Percentiles rank a stretch among this genome's conserved stretches.
Conservation (phyloP, 768 basidiomycete species). For the Boletellus ananas region DNA sequence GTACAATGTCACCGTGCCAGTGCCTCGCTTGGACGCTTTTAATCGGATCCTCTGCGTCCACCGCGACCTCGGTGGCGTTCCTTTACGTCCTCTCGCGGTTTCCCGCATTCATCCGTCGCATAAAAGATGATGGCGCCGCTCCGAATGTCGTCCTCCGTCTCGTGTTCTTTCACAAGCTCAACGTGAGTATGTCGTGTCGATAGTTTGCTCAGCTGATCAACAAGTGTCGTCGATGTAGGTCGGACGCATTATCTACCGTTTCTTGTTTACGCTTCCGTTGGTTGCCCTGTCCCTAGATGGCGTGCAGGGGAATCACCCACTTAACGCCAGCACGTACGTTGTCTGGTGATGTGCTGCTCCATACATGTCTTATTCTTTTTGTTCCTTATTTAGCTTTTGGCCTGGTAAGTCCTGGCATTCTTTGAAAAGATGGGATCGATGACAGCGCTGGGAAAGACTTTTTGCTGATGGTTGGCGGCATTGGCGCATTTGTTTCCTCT, state of each 20-base stretch:
- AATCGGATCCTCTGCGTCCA: constrained; percentile 62
- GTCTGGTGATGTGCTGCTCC: not conserved
- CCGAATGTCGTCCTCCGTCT: constrained; percentile 72
- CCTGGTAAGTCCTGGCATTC: constrained; percentile 40
- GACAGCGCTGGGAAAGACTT: constrained; percentile 44
- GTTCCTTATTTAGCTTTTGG: constrained; percentile 47
- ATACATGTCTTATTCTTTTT: not conserved
- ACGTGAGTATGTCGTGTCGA: constrained; percentile 45
- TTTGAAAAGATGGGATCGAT: not conserved
- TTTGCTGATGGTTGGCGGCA: constrained; percentile 63
- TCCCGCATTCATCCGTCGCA: constrained; percentile 63
- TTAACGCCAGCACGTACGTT: constrained; percentile 57
- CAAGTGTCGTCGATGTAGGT: constrained; percentile 37
- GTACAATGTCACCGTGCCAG: constrained; percentile 32
- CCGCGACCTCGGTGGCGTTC: constrained; percentile 64
- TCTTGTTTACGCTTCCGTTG: constrained; percentile 68
- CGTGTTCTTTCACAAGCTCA: constrained; percentile 71
- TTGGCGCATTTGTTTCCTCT: constrained; percentile 77
- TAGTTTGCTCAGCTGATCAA: not conserved
- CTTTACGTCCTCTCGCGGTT: constrained; percentile 70
- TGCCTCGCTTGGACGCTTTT: constrained; percentile 74
- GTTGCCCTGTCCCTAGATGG: constrained; percentile 66
- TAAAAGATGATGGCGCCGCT: constrained; percentile 70
- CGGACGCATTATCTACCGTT: constrained; percentile 70
- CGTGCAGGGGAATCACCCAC: constrained; percentile 43